These are phyloP conservation scores for Leccinum rimulosum DNA, from an alignment of 768 basidiomycete species.

Conservation along the genomic window DNA sequence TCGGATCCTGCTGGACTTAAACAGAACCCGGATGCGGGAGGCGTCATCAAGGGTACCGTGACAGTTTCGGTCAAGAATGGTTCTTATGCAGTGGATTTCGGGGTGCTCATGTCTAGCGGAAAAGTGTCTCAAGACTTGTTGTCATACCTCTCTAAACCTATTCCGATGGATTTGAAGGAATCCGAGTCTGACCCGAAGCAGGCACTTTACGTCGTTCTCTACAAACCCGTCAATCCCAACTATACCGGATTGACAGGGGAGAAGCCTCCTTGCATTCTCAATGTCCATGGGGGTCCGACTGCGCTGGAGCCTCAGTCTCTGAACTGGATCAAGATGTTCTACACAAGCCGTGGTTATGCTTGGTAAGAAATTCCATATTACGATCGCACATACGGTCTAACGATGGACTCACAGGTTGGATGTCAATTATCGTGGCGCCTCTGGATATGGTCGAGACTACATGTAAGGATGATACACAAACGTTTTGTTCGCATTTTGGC, in stretches of 20 bases:
- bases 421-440: conserved; percentile 75
- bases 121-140: conserved; percentile 4
- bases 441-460: conserved; percentile 68
- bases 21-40: background rate
- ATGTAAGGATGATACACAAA: conserved; percentile 31
- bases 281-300: conserved; percentile 74
- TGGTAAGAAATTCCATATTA: conserved; percentile 41
- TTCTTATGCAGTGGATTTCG: background rate
- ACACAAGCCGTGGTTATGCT: conserved; percentile 65
- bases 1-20: background rate
- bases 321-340: conserved; percentile 55
- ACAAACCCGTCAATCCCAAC: conserved; percentile 58
- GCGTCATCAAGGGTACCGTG: background rate
- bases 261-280: conserved; percentile 62
- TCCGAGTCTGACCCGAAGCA: conserved; percentile 6
- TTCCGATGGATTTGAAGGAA: background rate
- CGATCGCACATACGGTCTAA: background rate
- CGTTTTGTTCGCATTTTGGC: background rate
- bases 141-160: conserved; percentile 15
- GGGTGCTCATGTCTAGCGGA: conserved; percentile 11
- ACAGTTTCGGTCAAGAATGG: background rate
- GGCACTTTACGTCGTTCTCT: conserved; percentile 53
- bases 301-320: conserved; percentile 42
- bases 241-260: conserved; percentile 48
- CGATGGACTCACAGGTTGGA: conserved; percentile 46